Evolutionary conservation across 495 filamentous ascomycete genomes (phyloP), one percentile per base, ranked within the genome.

Genomic region (Xylaria cubensis): DNA sequence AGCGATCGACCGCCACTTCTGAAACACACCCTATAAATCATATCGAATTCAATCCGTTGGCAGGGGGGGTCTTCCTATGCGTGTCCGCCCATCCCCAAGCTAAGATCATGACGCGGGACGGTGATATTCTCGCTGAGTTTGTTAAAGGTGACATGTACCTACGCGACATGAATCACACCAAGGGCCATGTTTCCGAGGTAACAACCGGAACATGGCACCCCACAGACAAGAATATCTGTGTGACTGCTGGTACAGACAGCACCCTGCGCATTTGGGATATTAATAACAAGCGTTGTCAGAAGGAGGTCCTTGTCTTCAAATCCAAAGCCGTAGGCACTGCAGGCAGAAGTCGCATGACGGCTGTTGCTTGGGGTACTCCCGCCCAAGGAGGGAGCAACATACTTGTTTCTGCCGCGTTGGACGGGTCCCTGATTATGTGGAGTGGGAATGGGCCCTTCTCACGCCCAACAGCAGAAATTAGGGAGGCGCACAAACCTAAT

Each of bases 111-210:
- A 92, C 88, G 76, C 90, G 96, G 73, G 95, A 99, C 84, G 96
- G 96, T 9, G 94, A 94, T 50, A 86, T 91, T 12, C 69, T 94
- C 15, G 90, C 91, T 2, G 94, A 98, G 79, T 97, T 97, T 73
- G 90, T 92, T 67, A 99, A 99, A 82, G 96, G 96, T 26, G 96
- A 99, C 77, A 97, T 97, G 95, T 99, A 99, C 78, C 82, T 99
- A 69, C 88, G 96, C 50, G 97, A 99, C 77, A 93, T 97, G 88
- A 87, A 98, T 79, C 93, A 98, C 78, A 99, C 96, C 0, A 98
- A 98, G 77, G 96, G 96, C 0, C 96, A 99, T 78, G 89, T 97
- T 50, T 93, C 94, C 1, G 96, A 97, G 81, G 90, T 97, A 39
- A 92, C 93, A 32, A 91, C 90, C 26, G 96, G 93, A 4, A 90